Evolutionary conservation across 2,329 filamentous ascomycete species (phyloP).

Genomic region (Fusarium sp.): DNA sequence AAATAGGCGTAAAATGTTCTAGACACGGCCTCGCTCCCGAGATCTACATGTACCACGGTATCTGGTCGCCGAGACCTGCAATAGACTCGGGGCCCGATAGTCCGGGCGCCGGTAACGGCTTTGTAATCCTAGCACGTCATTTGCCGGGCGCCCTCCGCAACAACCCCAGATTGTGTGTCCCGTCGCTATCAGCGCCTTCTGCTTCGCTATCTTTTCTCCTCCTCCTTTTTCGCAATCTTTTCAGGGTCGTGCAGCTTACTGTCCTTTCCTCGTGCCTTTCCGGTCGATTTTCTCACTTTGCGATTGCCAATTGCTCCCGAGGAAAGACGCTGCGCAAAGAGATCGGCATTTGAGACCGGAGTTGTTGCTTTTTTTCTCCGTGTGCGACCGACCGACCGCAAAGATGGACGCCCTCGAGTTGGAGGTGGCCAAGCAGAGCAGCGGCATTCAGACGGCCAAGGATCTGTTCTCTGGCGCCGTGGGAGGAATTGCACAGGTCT

Average conservation of each 20-base stretch:
- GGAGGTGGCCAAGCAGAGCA: conserved; percentile 46
- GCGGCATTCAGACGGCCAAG: conserved; percentile 72
- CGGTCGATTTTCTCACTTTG: neutral
- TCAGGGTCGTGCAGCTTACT: neutral
- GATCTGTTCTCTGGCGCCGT: conserved; percentile 90
- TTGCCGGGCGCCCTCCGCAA: conserved; percentile 38
- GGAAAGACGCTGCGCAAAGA: neutral
- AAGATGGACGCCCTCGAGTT: conserved; percentile 49
- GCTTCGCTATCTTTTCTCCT: conserved; percentile 2
- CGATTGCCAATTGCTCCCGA: neutral
- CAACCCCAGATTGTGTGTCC: conserved; percentile 38
- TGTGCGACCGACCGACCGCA: neutral
- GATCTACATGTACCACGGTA: conserved; percentile 19
- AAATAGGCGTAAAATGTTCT: neutral
- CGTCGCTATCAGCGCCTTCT: conserved; percentile 28
- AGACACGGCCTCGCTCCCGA: conserved; percentile 23
- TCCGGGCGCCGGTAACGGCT: conserved; percentile 42
- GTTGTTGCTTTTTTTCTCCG: neutral
- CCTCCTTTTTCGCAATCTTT: neutral
- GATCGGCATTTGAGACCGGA: neutral
- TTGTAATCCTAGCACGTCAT: conserved; percentile 45
- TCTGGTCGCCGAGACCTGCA: conserved; percentile 20
- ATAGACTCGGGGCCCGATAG: conserved; percentile 27
- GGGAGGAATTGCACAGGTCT: conserved; percentile 90
- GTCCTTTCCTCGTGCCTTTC: neutral